phyloP scores from a whole-genome alignment of 768 basidiomycete genomes.

The Coprinellus micaceus region DNA sequence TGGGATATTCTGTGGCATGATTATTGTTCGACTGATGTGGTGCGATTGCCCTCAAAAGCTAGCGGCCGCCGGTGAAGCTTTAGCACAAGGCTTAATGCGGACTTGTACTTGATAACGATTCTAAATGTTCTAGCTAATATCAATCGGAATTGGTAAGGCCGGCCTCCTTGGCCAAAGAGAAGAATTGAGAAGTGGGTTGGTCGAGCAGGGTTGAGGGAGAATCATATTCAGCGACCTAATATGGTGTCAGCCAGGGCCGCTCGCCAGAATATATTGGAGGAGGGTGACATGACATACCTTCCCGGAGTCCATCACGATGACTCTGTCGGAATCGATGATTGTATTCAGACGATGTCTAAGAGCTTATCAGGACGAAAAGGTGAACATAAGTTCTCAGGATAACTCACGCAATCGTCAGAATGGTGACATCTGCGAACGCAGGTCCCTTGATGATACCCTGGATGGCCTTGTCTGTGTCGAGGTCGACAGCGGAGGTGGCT shows the following conservation, averaged over 20 bases:
- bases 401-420: conserved; percentile 81
- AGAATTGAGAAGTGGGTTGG: conserved; percentile 55
- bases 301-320: conserved; percentile 83
- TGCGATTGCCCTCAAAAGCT: no score
- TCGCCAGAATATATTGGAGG: no score
- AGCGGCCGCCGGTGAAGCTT: no score
- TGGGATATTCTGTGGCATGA: no score
- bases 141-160: conserved; percentile 45
- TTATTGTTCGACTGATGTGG: no score
- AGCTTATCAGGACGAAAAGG: neutral
- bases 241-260: no score
- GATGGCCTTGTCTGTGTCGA: conserved; percentile 85
- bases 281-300: conserved; percentile 40
- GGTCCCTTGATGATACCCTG: conserved; percentile 84
- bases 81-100: no score
- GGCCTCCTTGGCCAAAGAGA: conserved; percentile 62
- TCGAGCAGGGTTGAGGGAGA: conserved; percentile 60
- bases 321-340: conserved; percentile 75
- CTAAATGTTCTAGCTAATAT: no score
- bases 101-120: no score
- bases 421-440: conserved; percentile 74
- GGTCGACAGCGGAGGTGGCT: conserved; percentile 88
- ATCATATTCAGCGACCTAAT: conserved; percentile 82
- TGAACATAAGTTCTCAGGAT: neutral
- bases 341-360: conserved; percentile 76